Conservation (phyloP, 768 basidiomycete species). For the Tylopilus felleus region DNA sequence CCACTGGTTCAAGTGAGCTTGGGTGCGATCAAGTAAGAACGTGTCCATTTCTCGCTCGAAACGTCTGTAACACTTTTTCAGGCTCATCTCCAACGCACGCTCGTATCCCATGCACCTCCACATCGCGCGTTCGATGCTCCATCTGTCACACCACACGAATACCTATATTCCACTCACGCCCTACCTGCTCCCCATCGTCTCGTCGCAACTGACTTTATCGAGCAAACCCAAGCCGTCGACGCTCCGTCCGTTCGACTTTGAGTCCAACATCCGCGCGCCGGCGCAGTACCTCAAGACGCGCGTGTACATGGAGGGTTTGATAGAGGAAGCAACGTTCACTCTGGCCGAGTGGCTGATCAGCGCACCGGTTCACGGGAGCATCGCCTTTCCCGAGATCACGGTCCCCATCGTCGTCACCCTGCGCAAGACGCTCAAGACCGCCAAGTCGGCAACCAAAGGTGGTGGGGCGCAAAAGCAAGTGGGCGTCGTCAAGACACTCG, state of each 20-base stretch:
- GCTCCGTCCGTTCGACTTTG: conserved; percentile 84
- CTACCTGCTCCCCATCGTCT: conserved; percentile 82
- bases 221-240: conserved; percentile 81
- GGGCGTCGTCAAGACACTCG: conserved; percentile 63
- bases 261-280: conserved; percentile 81
- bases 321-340: conserved; percentile 77
- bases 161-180: conserved; percentile 87
- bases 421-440: conserved; percentile 67
- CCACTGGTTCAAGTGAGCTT: conserved; percentile 93
- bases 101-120: conserved; percentile 96
- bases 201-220: conserved; percentile 63
- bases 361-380: conserved; percentile 67
- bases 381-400: conserved; percentile 91
- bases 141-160: conserved; percentile 77
- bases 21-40: conserved; percentile 82
- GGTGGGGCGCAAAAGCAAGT: conserved; percentile 49
- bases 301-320: conserved; percentile 76
- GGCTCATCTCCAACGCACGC: conserved; percentile 85
- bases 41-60: not conserved
- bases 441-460: conserved; percentile 39
- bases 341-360: conserved; percentile 81
- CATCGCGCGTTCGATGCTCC: conserved; percentile 81
- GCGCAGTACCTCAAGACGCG: conserved; percentile 86
- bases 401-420: conserved; percentile 75
- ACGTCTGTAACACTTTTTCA: conserved; percentile 30